Base-by-base conservation (phyloP, 371 early-diverging fungal genomes). In the Mucor lusitanicus region DNA sequence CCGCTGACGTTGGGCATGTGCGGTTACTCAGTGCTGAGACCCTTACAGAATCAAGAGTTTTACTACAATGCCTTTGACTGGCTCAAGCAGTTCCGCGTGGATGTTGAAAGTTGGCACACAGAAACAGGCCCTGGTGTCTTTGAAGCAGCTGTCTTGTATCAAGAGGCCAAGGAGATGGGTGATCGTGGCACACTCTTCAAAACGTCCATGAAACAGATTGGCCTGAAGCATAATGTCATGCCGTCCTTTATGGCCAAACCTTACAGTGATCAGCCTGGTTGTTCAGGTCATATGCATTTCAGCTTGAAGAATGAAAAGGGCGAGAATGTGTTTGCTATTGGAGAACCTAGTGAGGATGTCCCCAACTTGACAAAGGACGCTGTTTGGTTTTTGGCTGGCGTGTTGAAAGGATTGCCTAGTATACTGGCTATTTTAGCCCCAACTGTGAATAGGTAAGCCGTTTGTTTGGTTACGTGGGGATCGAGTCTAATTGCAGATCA, bases 241-340 rank as follows among this genome's bases (percentile, higher is more conserved):
- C 82, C 93, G 8, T 88, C 89, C 0, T 95, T 95, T 73, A 94
- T 95, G 95, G 93, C 94, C 12, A 95, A 95, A 62, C 95, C 95
- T 3, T 86, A 90, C 70, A 61, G 69, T 6, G 81, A 87, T 50
- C 75, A 88, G 33, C 93, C 94, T 0, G 95, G 95, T 1, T 93
- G 93, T 67, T 91, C 92, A 39, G 95, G 94, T 9, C 95, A 94
- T 72, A 77, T 91, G 44, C 95, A 95, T 75, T 86, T 95, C 66
- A 88, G 88, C 55, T 76, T 92, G 33, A 85, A 81, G 21, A 75
- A 88, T 28, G 65, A 63, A 11, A 63, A 84, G 3, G 86, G 85
- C 3, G 66, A 72, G 12, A 89, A 89, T 70, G 68, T 82, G 12
- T 90, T 91, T 76, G 79, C 84, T n/a, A 73, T 78, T 0, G 73